Evolutionary conservation across 345 rosid species (phyloP), one percentile per base, ranked within the genome.

Genomic region (Bretschneidera sinensis): DNA sequence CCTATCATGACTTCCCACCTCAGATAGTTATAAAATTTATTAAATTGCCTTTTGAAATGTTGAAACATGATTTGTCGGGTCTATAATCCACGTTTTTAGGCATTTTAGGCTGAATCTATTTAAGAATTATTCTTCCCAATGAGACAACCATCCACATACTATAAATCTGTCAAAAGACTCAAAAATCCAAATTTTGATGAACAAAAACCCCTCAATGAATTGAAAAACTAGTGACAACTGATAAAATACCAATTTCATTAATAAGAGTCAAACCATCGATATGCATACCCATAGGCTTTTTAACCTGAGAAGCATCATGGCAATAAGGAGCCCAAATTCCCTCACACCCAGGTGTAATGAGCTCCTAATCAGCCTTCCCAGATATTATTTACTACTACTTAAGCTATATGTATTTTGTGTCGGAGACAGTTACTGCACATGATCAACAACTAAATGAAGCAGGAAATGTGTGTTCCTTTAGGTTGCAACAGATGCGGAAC

Each of bases 231-330:
- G 35, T 31, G 6, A 31, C 24, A 8, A 39, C 5, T 43, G 55
- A 65, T 52, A 64, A 22, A 58, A 63, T 55, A 39, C 11, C 68
- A 5, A 62, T 59, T 62, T 20, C 62, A 67, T 67, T 54, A 54
- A 61, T 22, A 70, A 54, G 31, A 21, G 65, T 39, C 51, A 43
- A 57, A 28, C 33, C 33, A 28, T 28, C 33, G 8, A 17, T 54
- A 55, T 31, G 54, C 69, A 65, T 55, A 24, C 33, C 21, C 47
- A 47, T 18, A 45, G 48, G 43, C 59, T 24, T 48, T 68, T 54
- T 55, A 75, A 77, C 74, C 78, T 31, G 70, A 55, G 78, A 78
- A 79, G 84, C 82, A 77, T 82, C 84, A 79, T 65, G 78, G 74
- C 57, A 65, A 61, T 21, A 59, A 66, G 71, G 43, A 70, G 76